phyloP scores from a whole-genome alignment of 306 rosid species.

The Inga laurina region DNA sequence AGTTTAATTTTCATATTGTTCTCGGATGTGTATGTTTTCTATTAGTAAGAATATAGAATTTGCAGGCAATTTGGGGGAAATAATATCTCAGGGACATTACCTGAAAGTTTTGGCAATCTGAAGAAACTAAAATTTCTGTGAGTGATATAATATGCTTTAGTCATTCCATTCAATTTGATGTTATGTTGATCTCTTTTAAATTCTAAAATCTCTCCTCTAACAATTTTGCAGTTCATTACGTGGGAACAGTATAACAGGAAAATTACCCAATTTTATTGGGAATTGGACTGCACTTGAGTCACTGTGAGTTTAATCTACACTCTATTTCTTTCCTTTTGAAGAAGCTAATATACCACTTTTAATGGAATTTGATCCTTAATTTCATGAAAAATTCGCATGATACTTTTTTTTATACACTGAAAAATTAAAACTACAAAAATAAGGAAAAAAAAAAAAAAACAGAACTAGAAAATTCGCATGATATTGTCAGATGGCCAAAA shows the following conservation, averaged over 20 bases:
- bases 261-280: slow-evolving; percentile 69
- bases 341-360: no score
- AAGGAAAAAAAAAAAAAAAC: no score
- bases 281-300: slow-evolving; percentile 57
- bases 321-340: no score
- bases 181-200: neutral
- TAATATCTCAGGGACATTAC: slow-evolving; percentile 71
- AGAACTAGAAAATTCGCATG: no score
- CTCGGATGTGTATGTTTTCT: neutral
- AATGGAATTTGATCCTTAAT: no score
- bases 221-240: slow-evolving; percentile 65
- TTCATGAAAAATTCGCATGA: no score
- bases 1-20: neutral
- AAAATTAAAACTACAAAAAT: no score
- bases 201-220: slow-evolving; percentile 9
- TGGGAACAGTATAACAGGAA: slow-evolving; percentile 66
- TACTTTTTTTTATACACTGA: no score
- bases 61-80: slow-evolving; percentile 61
- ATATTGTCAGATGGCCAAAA: no score
- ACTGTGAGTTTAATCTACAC: slow-evolving; percentile 56
- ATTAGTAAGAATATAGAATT: neutral
- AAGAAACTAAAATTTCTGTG: slow-evolving; percentile 63
- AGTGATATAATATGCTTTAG: slow-evolving; percentile 33
- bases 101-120: slow-evolving; percentile 53
- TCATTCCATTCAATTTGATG: neutral